Conservation (phyloP, 768 basidiomycete species). For the Plicaturopsis crispa region DNA sequence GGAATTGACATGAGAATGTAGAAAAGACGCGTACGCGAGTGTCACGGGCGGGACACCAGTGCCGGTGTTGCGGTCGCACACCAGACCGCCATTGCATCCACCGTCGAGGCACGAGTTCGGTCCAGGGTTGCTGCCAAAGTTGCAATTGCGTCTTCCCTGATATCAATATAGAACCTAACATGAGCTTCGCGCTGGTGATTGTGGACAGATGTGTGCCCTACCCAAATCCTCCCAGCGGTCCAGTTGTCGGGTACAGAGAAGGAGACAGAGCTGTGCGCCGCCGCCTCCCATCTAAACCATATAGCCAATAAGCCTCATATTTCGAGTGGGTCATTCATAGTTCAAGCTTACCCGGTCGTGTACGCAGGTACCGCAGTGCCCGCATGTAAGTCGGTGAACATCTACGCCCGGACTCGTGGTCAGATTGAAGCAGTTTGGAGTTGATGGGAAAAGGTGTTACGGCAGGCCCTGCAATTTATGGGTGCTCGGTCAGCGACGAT, state of each 20-base stretch:
- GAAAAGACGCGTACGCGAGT: constrained; percentile 48
- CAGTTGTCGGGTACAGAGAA: constrained; percentile 58
- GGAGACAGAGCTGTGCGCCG: constrained; percentile 26
- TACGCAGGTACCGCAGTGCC: neutral
- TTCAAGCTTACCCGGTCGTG: neutral
- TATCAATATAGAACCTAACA: too few species aligned
- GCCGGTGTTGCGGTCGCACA: neutral
- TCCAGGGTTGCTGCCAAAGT: constrained; percentile 46
- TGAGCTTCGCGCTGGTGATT: neutral
- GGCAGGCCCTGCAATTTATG: constrained; percentile 42
- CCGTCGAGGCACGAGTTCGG: constrained; percentile 54
- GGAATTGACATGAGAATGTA: constrained; percentile 51
- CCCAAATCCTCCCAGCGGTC: constrained; percentile 55
- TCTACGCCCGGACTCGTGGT: constrained; percentile 28
- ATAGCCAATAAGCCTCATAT: neutral
- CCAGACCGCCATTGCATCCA: constrained; percentile 48
- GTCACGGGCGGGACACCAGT: neutral
- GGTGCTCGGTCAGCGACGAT: constrained; percentile 45
- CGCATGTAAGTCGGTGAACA: neutral
- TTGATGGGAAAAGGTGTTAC: constrained; percentile 41
- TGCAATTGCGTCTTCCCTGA: constrained; percentile 52
- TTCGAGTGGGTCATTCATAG: neutral
- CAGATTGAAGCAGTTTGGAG: constrained; percentile 16
- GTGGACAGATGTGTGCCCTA: neutral
- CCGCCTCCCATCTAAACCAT: constrained; percentile 37